Conservation (phyloP, 768 basidiomycete genomes). For the Boletus rubescentipes region DNA sequence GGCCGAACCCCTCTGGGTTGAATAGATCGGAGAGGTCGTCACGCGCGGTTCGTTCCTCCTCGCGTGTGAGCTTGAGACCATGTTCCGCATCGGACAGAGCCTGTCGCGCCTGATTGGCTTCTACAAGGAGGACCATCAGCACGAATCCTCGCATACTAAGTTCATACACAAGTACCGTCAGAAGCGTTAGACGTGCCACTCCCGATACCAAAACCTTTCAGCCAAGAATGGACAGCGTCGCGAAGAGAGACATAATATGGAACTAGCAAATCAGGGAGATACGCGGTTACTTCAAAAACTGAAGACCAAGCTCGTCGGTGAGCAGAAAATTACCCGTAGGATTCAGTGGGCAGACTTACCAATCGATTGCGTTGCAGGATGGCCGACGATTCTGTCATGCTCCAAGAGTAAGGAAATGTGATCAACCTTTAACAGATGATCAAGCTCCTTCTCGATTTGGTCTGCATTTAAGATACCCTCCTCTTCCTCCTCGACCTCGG, state of each 20-base stretch:
- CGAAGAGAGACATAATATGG: constrained; percentile 73
- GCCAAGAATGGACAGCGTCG: constrained; percentile 56
- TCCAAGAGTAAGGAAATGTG: constrained; percentile 73
- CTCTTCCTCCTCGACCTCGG: constrained; percentile 40
- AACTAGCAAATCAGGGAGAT: constrained; percentile 79
- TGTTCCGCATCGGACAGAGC: constrained; percentile 63
- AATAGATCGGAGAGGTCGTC: constrained; percentile 67
- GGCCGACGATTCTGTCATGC: constrained; percentile 67
- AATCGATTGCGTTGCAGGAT: constrained; percentile 46
- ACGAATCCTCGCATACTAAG: neutral
- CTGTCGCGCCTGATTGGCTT: constrained; percentile 61
- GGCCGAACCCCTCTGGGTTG: constrained; percentile 63
- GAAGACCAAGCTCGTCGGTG: neutral
- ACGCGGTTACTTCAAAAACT: constrained; percentile 82
- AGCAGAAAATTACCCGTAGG: neutral
- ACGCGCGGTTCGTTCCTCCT: constrained; percentile 53
- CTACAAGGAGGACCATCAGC: constrained; percentile 30
- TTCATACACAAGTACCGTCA: constrained; percentile 34
- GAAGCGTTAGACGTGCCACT: constrained; percentile 37
- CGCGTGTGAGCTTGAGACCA: constrained; percentile 49
- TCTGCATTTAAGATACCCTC: constrained; percentile 62
- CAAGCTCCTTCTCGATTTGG: constrained; percentile 57
- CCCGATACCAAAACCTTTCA: constrained; percentile 64
- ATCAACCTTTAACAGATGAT: constrained; percentile 59
- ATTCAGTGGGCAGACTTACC: constrained; percentile 45